Evolutionary conservation across 805 yeast genomes (phyloP), one percentile per base, ranked within the genome.

Genomic region (Limtongia smithiae): DNA sequence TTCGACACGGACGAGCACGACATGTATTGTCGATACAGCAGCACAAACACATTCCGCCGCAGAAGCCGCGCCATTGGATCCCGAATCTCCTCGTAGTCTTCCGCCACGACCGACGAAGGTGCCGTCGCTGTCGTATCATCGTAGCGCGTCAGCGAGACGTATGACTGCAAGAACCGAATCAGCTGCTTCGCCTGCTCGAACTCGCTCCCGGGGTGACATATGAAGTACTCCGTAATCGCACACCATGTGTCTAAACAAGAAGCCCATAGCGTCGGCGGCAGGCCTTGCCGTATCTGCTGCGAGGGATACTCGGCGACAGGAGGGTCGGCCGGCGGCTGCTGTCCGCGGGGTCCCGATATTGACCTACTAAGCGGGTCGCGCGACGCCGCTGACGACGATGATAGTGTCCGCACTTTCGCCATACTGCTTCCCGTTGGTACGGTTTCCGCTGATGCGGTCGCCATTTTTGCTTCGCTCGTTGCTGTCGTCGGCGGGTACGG

Each of bases 1-100:
- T 56, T 53, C n/a, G 52, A 30, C 14, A 51, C 48, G 11, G 11
- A 18, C 9, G 42, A 14, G 6, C 50, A 42, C 12, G 21, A 38
- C 18, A 18, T 9, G 33, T 52, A 52, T 15, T 48, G 51, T 6
- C 54, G 32, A 9, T 21, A 30, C n/a, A 52, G 44, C 44, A 52
- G 50, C 36, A 32, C 14, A 27, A 37, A 52, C 12, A 49, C 57
- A 32, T 41, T 34, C 15, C 34, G 15, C 21, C 45, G 39, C 15
- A 51, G 37, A 27, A 30, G 15, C 12, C 39, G 36, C 36, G 25
- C 33, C 45, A 31, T 33, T n/a, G 39, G 39, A 17, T 46, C 50
- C 22, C 33, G 30, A 25, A 17, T n/a, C 31, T 37, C 49, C 25
- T 44, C 35, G 17, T 21, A 27, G 25, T 44, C 44, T 7, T 17